Evolutionary conservation across 495 filamentous ascomycete genomes (phyloP).

Genomic region (Thermochaetoides thermophila): DNA sequence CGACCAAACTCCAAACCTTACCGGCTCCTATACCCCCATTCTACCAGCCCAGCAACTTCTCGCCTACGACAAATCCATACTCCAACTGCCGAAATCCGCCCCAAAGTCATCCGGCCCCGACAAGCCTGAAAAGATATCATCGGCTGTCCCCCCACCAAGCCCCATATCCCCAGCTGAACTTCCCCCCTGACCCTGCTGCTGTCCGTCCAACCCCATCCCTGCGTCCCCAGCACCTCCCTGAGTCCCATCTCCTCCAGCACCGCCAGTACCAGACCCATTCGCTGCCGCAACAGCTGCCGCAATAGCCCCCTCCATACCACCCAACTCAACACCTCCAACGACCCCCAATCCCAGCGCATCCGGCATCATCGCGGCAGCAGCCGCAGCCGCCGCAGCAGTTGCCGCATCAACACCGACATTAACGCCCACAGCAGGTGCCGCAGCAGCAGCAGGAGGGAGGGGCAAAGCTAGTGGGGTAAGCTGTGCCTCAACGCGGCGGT

Average conservation of each 20-base stretch:
- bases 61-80: conserved; percentile 9
- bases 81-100: conserved; percentile 13
- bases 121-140: conserved; percentile 26
- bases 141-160: conserved; percentile 6
- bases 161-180: conserved; percentile 16
- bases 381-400: not conserved
- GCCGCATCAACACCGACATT: conserved; percentile 7
- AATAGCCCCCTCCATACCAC: conserved; percentile 6
- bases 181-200: conserved; percentile 2
- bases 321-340: not conserved
- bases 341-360: not conserved
- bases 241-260: not conserved
- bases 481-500: conserved; percentile 56
- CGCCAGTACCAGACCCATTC: not conserved
- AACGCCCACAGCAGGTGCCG: too few relatives aligned
- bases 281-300: conserved; percentile 6
- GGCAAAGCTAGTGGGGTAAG: conserved; percentile 21
- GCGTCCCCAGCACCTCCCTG: conserved; percentile 1
- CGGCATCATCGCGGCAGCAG: not conserved
- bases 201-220: conserved; percentile 1
- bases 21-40: not conserved
- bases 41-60: not conserved
- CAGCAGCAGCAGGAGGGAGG: too few relatives aligned
- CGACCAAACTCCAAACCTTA: not conserved
- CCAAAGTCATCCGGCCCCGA: conserved; percentile 9